phyloP scores from a whole-genome alignment of 1,139 yeast species.

The Yamadazyma siamensis region DNA sequence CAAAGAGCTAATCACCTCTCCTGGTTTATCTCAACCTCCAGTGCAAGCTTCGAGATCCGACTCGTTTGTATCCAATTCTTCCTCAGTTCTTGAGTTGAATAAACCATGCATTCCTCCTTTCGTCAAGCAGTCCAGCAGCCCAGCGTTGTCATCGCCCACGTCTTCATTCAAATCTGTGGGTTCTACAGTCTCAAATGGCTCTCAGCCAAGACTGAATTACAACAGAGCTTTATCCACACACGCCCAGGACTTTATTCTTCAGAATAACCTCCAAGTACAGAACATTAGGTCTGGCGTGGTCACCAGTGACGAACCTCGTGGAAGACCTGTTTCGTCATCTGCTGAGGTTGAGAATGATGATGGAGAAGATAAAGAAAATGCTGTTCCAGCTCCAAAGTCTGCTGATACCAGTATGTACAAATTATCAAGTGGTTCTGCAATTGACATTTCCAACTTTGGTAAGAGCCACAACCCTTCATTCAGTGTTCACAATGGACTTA shows the following conservation, averaged over 20 bases:
- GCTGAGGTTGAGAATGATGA: slow-evolving; percentile 23
- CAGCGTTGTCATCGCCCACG: slow-evolving; percentile 13
- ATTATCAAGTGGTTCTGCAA: slow-evolving; percentile 1
- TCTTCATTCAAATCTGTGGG: slow-evolving; percentile 18
- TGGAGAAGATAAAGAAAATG: slow-evolving; percentile 10
- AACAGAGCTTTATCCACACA: slow-evolving; percentile 1
- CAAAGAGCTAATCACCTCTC: slow-evolving; percentile 21
- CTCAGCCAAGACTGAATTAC: neutral
- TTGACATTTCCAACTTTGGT: slow-evolving; percentile 44
- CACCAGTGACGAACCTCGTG: slow-evolving; percentile 9
- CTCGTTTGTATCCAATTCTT: slow-evolving; percentile 7
- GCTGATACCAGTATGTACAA: slow-evolving; percentile 1
- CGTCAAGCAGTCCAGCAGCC: slow-evolving; percentile 6
- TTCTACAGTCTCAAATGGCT: slow-evolving; percentile 8
- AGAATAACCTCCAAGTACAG: slow-evolving; percentile 10
- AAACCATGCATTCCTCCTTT: slow-evolving; percentile 16
- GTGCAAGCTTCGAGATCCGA: slow-evolving; percentile 5
- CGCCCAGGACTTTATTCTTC: slow-evolving; percentile 3
- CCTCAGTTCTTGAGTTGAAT: slow-evolving; percentile 8
- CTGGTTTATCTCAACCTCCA: slow-evolving; percentile 12
- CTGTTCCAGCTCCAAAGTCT: too few relatives aligned
- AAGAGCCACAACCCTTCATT: slow-evolving; percentile 39
- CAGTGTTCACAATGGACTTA: slow-evolving; percentile 14
- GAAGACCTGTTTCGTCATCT: slow-evolving; percentile 30
- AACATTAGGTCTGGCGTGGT: slow-evolving; percentile 10